Evolutionary conservation across 352 stramenopile genomes (phyloP), one percentile per base, ranked within the genome.

Genomic region (Pythium brachiatum): DNA sequence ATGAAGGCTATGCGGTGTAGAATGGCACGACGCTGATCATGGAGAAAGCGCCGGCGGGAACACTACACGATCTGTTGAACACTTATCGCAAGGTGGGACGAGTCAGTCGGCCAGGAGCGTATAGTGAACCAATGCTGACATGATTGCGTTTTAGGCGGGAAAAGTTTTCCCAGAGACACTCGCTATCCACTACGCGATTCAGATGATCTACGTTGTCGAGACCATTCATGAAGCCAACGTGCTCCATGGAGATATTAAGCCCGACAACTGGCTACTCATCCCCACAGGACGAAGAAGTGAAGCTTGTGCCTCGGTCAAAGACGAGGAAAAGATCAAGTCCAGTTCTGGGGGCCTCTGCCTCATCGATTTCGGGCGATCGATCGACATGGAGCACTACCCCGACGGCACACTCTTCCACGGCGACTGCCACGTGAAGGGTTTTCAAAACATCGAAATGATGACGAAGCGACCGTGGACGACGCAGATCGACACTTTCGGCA

Each of bases 161-260:
- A 74, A 70, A 53, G 12, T 38, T 11, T 91, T 94, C 66, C 84
- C 85, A 8, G 87, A 96, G 72, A 70, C 73, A 13, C 44, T 96
- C 8, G 76, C 68, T 16, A 67, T 94, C 26, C 85, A 91, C 58
- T 96, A 95, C 47, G 64, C 79, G 26, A 90, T 92, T 53, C 81
- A 76, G 61, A 96, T 96, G 87, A 59, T 96, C 9, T 69, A 66
- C n/a, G 76, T 75, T 13, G 67, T 94, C 34, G 81, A 92, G 43
- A 29, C 82, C 16, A 68, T 96, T 32, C 87, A 96, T 46, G 31
- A 50, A 9, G 74, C 74, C 7, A 68, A 83, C 0, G 63, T 96
- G 62, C 69, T 96, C 5, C 87, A 96, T 41, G 87, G 87, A 25
- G 87, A 96, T 54, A 78, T 96, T 46, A 96, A 96, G 59, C 87